Evolutionary conservation across 495 filamentous ascomycete species (phyloP).

Genomic region (Aspergillus baeticus): DNA sequence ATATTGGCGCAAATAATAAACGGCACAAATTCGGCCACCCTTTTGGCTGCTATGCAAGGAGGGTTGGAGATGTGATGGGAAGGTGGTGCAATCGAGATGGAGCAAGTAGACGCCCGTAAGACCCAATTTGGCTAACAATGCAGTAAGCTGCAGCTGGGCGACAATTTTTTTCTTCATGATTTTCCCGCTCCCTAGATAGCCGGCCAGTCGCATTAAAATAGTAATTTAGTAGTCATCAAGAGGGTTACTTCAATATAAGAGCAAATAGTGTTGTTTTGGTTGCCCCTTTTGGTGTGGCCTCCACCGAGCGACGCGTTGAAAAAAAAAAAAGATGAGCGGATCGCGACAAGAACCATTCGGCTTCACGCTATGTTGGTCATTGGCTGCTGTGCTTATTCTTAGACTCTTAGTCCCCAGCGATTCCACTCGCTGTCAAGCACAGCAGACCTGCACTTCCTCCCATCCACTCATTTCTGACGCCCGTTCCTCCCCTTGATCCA

Average conservation of each 20-base stretch:
- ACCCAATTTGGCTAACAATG: too few relatives aligned
- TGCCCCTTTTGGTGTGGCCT: slow-evolving; percentile 1
- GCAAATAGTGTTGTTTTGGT: slow-evolving; percentile 4
- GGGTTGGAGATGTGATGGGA: background rate
- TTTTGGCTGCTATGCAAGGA: background rate
- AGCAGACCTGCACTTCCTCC: background rate
- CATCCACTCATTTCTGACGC: slow-evolving; percentile 15
- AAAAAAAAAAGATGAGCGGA: background rate
- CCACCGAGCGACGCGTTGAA: slow-evolving; percentile 3
- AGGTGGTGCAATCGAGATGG: background rate
- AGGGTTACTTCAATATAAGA: background rate
- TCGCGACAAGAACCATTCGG: slow-evolving; percentile 1
- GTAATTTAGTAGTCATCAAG: background rate
- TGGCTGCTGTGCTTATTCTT: slow-evolving; percentile 2
- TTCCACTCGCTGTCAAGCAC: background rate
- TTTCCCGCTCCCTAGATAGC: background rate
- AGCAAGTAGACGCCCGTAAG: too few relatives aligned
- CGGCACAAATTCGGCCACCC: background rate
- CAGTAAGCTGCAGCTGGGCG: too few relatives aligned
- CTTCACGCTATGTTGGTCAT: background rate
- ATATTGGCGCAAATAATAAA: background rate
- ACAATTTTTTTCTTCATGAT: background rate
- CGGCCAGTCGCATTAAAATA: background rate
- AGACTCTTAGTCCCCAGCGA: slow-evolving; percentile 1
- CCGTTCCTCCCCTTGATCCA: slow-evolving; percentile 15